Base-by-base conservation (phyloP, 345 rosid species). In the Garcia nutans region DNA sequence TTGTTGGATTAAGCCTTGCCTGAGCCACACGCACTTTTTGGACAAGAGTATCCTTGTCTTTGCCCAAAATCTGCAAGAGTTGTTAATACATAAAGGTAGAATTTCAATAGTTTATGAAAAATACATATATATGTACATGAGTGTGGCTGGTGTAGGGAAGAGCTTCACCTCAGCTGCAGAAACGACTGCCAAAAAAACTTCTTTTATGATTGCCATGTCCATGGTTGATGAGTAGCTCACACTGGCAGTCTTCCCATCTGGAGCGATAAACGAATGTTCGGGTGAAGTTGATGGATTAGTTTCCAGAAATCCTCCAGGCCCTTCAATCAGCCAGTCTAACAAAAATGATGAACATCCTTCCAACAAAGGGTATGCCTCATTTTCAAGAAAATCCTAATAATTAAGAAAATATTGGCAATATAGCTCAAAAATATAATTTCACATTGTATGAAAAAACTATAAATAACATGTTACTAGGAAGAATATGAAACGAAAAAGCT, bases 241-340 rank as follows among this genome's bases (percentile, higher is more conserved):
- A 77, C 88, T 80, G 50, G 96, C 98, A 74, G 64, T 84, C 74
- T 79, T 84, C 49, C 96, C 96, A 82, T 87, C 90, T 7, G 96
- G 96, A 76, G 93, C 86, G 45, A 87, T 85, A 74, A 96, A 96
- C 80, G 78, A 71, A 81, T 93, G 98, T 72, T 96, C 99, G 22
- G 98, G 99, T 77, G 98, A 96, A 49, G 99, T 96, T 65, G 99
- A 96, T 63, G 99, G 99, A 81, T 90, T 96, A 55, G 98, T 88
- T 82, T 84, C 93, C 9, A 96, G 89, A 88, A 84, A 89, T 63
- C 92, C 93, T 2, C 80, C 91, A 64, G 55, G 81, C 31, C 94
- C 97, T 87, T 96, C 87, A 62, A 96, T 84, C 81, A 93, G 82
- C 98, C 99, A 96, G 82, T 93, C 96, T 85, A 96, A 82, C 77